A percentile compares a stretch with the other conserved stretches of the same genome.
Conservation (phyloP, 202 grass and related monocot genomes). For the Elaeis oleifera region DNA sequence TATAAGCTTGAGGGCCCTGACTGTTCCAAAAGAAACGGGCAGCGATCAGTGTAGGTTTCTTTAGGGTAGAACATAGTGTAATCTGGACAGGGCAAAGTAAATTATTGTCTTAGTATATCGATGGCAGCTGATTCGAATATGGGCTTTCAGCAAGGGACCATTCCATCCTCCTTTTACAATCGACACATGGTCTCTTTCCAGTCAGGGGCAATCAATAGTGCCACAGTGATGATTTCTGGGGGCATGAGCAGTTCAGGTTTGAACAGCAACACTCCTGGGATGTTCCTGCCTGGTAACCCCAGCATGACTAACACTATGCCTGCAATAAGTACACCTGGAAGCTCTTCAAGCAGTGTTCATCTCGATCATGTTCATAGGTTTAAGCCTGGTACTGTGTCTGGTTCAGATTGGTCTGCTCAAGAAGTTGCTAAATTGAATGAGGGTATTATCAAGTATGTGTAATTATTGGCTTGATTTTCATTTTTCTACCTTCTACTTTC, state of each 20-base stretch:
- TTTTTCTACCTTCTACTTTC: not conserved
- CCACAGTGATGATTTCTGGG: conserved; percentile 12
- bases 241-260: conserved; percentile 37
- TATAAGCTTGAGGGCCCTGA: too few relatives aligned
- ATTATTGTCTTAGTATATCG: not conserved
- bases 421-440: conserved; percentile 67
- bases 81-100: not conserved
- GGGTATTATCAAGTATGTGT: conserved; percentile 59
- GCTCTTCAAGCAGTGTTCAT: conserved; percentile 35
- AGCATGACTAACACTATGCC: conserved; percentile 30
- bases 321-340: conserved; percentile 33
- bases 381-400: conserved; percentile 56
- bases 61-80: not conserved
- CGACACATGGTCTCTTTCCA: conserved; percentile 90
- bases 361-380: conserved; percentile 36
- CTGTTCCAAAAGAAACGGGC: too few relatives aligned
- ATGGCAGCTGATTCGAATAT: conserved; percentile 88
- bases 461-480: not conserved
- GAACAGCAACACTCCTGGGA: conserved; percentile 30
- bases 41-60: not conserved
- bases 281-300: conserved; percentile 35
- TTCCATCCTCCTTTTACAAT: conserved; percentile 47
- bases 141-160: conserved; percentile 70
- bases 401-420: conserved; percentile 50
- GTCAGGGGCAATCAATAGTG: conserved; percentile 29